Evolutionary conservation across 2,329 filamentous ascomycete genomes (phyloP), one percentile per base, ranked within the genome.

Genomic region (Alternaria burnsii): DNA sequence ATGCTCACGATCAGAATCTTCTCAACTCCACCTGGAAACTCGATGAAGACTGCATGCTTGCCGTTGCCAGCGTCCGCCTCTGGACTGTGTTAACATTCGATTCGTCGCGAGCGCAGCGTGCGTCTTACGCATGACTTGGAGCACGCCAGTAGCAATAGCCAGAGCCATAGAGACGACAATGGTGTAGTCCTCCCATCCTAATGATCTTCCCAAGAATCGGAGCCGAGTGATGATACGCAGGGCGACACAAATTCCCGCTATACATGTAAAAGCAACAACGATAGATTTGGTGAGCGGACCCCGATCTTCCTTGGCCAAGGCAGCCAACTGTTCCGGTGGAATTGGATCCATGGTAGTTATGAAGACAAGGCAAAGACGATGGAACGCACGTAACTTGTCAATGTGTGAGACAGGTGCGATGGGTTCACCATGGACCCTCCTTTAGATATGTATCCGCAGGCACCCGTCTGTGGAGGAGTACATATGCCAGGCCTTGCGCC

Each of bases 131-230:
- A 70, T 38, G 14, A 73, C 22, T 38, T 71, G 68, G 14, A 55
- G 62, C 3, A 63, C 50, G 0, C 56, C 51, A 14, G 59, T 67
- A 1, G 24, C 47, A 24, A 68, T 59, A 11, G 68, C 63, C 55
- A 56, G 6, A 56, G 28, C 70, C 63, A 67, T 67, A 12, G 71
- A 65, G 4, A 68, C 1, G 2, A 62, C 47, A 24, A 74, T 72
- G 10, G 61, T 62, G 47, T 68, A 65, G 48, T 73, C 70, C 54
- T 74, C 72, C 62, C 65, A 63, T 20, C 69, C 69, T 6, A 68
- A 55, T n/a, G 55, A 55, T 36, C 61, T 16, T 20, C 40, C 51
- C 14, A 59, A 16, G 14, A 61, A 65, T 46, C 36, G 68, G 16
- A 72, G 22, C n/a, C 71, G 63, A 5, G 68, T 65, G 44, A 62